phyloP scores from a whole-genome alignment of 1,139 yeast species.

The Pichia sp. region DNA sequence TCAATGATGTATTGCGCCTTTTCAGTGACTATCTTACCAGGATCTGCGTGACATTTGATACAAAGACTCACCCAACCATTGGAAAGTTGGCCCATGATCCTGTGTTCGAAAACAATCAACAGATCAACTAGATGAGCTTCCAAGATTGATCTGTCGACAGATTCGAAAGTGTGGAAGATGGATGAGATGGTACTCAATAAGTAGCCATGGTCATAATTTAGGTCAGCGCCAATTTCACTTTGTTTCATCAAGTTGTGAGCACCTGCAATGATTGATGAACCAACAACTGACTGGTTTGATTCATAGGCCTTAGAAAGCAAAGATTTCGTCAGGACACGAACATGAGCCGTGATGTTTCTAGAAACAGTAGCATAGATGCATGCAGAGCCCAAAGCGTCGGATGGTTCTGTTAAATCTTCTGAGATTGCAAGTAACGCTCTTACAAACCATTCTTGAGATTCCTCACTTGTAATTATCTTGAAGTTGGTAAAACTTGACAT shows the following conservation, averaged over 20 bases:
- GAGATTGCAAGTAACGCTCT: conserved; percentile 31
- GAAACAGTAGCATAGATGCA: conserved; percentile 41
- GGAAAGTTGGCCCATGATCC: conserved; percentile 27
- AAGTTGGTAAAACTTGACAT: conserved; percentile 37
- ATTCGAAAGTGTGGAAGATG: conserved; percentile 31
- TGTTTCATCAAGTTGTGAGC: conserved; percentile 22
- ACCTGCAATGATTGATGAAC: conserved; percentile 24
- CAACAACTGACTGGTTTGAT: conserved; percentile 24
- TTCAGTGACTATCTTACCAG: conserved; percentile 47
- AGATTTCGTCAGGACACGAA: conserved; percentile 30
- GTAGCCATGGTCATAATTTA: conserved; percentile 26
- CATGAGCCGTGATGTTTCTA: conserved; percentile 29
- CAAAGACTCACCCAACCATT: conserved; percentile 80
- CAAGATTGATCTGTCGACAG: conserved; percentile 29
- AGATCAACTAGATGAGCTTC: conserved; percentile 37
- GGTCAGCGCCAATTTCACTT: conserved; percentile 6
- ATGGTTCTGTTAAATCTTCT: conserved; percentile 12
- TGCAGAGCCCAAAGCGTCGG: conserved; percentile 28
- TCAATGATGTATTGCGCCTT: conserved; percentile 35
- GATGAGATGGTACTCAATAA: conserved; percentile 39
- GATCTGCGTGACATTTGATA: conserved; percentile 55
- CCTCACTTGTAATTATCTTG: conserved; percentile 35
- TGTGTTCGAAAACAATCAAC: conserved; percentile 49
- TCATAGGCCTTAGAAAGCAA: conserved; percentile 26
- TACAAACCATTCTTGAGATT: conserved; percentile 48